These are phyloP conservation scores for Eremochloa ophiuroides DNA, from an alignment of 176 grass and related monocot genomes.

Conservation along the genomic window DNA sequence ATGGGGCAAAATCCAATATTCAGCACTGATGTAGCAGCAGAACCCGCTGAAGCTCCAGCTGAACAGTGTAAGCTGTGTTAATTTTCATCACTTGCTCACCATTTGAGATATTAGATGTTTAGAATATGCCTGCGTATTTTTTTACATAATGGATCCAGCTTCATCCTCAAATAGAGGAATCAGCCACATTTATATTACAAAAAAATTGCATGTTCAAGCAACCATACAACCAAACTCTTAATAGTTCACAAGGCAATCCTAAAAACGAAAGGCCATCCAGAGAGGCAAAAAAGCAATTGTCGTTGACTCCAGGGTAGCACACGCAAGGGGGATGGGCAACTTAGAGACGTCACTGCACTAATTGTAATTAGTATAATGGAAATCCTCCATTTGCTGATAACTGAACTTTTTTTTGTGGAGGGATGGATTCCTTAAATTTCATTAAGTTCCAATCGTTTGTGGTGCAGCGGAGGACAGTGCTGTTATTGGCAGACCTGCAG, in stretches of 20 bases:
- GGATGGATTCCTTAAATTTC: slow-evolving; percentile 13
- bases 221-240: not conserved
- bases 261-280: not conserved
- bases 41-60: slow-evolving; percentile 50
- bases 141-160: not conserved
- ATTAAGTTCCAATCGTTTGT: slow-evolving; percentile 26
- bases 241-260: not conserved
- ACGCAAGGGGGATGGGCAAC: not conserved
- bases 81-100: slow-evolving; percentile 4
- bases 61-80: slow-evolving; percentile 59
- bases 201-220: not conserved
- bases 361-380: slow-evolving; percentile 2
- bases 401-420: not conserved
- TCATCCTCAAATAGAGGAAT: not conserved
- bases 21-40: slow-evolving; percentile 44
- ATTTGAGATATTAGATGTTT: slow-evolving; percentile 12
- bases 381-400: not conserved
- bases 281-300: not conserved
- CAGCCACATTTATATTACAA: not conserved
- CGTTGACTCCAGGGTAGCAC: not conserved
- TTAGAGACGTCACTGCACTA: not conserved
- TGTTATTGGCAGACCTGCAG: slow-evolving; percentile 62
- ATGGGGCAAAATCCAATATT: slow-evolving; percentile 86
- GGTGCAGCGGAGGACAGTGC: slow-evolving; percentile 63
- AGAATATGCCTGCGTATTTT: not conserved